Evolutionary conservation across 2,329 filamentous ascomycete species (phyloP), one percentile per base, ranked within the genome.

Genomic region (Diaporthe caulivora): DNA sequence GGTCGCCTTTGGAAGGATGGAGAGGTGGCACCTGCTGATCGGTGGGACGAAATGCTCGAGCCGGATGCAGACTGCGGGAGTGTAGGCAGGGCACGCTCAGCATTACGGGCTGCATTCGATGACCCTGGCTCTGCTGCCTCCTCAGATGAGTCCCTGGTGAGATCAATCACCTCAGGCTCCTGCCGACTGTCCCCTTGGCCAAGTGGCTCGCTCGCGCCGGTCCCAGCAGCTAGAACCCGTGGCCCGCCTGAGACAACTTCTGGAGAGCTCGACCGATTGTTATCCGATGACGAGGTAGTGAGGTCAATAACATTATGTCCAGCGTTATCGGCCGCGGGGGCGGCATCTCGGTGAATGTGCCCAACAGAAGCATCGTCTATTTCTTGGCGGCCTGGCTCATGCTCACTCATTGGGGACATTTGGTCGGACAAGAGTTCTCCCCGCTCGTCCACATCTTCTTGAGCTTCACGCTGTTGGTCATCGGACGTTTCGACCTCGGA

Each of bases 381-480:
- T 26, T 42, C 40, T 24, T 24, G 26, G 24, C 11, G 29, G 10
- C 21, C 42, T 17, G 60, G 37, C 53, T 34, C 60, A 18, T 65
- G 55, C 13, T 54, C 60, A 15, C 73, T 75, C 15, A 74, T 15
- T 5, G 72, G 71, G 10, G 73, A 77, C n/a, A 74, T 68, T 31
- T 68, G 49, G 24, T 26, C 34, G n/a, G 64, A 64, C 18, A 65
- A 54, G 10, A 34, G 15, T 21, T 31, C 29, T 5, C 49, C 40
- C 70, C 29, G 42, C 69, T 44, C 58, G 55, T 72, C 75, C 24
- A 51, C 67, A 15, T 72, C 62, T 58, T 62, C 73, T 40, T 69
- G 73, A 9, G 76, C 76, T 17, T 76, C 76, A 10, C 76, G 75
- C 9, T 75, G 76, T 31, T 77, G 76, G 73, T 80, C 79, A n/a